These are phyloP conservation scores for Ustulina deusta DNA, from an alignment of 2,329 filamentous ascomycete species.

Conservation along the genomic window DNA sequence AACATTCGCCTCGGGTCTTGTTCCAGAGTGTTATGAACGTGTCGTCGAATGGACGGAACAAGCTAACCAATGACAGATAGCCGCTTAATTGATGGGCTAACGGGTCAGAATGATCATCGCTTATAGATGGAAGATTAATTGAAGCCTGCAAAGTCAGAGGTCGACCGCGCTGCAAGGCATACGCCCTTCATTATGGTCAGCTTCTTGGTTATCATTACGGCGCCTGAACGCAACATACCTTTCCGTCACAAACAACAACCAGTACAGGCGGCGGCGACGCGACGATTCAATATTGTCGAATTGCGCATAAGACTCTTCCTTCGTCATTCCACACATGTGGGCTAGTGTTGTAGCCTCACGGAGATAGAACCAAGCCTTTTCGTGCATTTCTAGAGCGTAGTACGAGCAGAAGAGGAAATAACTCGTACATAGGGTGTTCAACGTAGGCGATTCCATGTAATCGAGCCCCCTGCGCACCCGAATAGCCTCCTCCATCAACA, in stretches of 20 bases:
- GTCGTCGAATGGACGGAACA: slow-evolving; percentile 76
- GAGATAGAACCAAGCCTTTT: slow-evolving; percentile 82
- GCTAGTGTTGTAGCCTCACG: slow-evolving; percentile 80
- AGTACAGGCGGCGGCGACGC: slow-evolving; percentile 75
- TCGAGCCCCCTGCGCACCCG: slow-evolving; percentile 74
- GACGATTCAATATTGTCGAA: slow-evolving; percentile 71
- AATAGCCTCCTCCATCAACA: slow-evolving; percentile 75
- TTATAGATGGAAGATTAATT: slow-evolving; percentile 72
- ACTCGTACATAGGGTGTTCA: slow-evolving; percentile 75
- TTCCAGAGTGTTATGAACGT: slow-evolving; percentile 74
- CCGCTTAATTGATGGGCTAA: slow-evolving; percentile 64
- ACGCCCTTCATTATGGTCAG: slow-evolving; percentile 62
- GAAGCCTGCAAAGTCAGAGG: slow-evolving; percentile 78
- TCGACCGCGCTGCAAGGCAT: slow-evolving; percentile 76
- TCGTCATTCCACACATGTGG: slow-evolving; percentile 70
- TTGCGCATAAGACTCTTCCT: slow-evolving; percentile 71
- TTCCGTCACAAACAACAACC: slow-evolving; percentile 79
- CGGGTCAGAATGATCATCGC: slow-evolving; percentile 70
- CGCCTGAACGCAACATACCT: slow-evolving; percentile 60
- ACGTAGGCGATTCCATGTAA: slow-evolving; percentile 66
- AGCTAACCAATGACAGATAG: slow-evolving; percentile 70
- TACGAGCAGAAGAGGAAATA: slow-evolving; percentile 82
- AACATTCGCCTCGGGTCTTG: slow-evolving; percentile 69
- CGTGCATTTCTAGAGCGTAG: slow-evolving; percentile 77
- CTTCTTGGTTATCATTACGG: slow-evolving; percentile 7